Evolutionary conservation across 2,329 filamentous ascomycete genomes (phyloP).

Genomic region (Metarhizium guizhouense): DNA sequence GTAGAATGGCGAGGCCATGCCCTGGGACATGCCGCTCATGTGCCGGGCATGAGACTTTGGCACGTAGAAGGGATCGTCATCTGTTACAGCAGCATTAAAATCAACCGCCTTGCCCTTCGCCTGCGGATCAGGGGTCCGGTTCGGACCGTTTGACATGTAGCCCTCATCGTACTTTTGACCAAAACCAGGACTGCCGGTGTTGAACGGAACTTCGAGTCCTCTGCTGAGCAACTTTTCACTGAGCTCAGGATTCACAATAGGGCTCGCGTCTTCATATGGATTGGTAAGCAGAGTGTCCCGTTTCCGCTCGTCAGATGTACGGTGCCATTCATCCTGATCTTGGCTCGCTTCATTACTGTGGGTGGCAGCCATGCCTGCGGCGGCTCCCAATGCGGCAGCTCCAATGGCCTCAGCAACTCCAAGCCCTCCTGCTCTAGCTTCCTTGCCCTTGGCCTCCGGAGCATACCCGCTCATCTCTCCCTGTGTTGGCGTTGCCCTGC

Average conservation of each 20-base stretch:
- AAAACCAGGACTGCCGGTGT: conserved; percentile 47
- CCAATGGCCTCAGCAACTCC: conserved; percentile 43
- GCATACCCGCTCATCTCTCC: conserved; percentile 17
- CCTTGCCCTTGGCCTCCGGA: conserved; percentile 24
- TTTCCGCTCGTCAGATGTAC: conserved; percentile 54
- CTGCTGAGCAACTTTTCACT: conserved; percentile 39
- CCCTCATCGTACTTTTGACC: conserved; percentile 70
- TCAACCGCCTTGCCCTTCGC: conserved; percentile 47
- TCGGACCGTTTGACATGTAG: conserved; percentile 70
- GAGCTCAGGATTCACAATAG: conserved; percentile 46
- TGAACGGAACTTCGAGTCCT: conserved; percentile 34
- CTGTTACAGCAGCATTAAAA: conserved; percentile 38
- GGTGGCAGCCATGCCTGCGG: conserved; percentile 34
- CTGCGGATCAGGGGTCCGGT: conserved; percentile 41
- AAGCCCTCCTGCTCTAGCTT: conserved; percentile 19
- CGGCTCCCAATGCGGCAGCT: conserved; percentile 43
- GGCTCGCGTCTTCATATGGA: conserved; percentile 57
- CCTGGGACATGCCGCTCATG: conserved; percentile 83
- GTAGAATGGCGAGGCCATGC: conserved; percentile 81
- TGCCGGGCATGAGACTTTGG: conserved; percentile 53
- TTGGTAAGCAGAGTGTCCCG: conserved; percentile 59
- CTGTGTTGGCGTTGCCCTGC: conserved; percentile 42
- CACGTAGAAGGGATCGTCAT: conserved; percentile 59
- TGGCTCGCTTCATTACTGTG: conserved; percentile 47
- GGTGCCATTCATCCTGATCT: conserved; percentile 55